These are phyloP conservation scores for Marchantia paleacea DNA, from an alignment of 225 moss, liverwort and hornwort genomes.

Conservation along the genomic window DNA sequence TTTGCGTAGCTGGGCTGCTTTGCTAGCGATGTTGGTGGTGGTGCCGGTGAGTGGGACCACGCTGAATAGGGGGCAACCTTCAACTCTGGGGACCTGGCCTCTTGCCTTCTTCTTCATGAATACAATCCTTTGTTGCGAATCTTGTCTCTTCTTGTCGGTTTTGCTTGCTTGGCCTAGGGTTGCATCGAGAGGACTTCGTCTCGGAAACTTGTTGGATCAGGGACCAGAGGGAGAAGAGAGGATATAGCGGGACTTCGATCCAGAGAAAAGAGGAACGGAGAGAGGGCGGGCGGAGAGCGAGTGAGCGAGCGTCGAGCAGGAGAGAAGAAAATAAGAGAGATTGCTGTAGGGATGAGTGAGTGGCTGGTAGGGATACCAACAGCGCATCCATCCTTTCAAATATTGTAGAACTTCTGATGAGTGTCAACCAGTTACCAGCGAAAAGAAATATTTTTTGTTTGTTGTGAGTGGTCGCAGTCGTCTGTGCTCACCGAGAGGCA, in stretches of 20 bases:
- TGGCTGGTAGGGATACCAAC: background rate
- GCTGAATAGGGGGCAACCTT: background rate
- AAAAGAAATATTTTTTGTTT: background rate
- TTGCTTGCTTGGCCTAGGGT: constrained; percentile 4
- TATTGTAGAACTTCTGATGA: background rate
- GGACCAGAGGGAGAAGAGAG: background rate
- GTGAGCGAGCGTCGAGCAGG: background rate
- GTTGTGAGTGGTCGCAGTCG: background rate
- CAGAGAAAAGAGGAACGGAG: background rate
- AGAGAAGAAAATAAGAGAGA: background rate
- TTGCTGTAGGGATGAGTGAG: background rate
- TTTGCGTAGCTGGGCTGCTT: background rate
- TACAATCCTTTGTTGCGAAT: background rate
- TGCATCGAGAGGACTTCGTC: background rate
- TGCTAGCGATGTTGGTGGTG: background rate
- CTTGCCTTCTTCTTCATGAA: background rate
- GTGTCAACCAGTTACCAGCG: background rate
- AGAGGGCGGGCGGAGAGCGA: background rate
- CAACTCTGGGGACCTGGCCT: background rate
- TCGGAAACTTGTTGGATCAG: background rate
- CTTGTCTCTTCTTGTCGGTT: background rate
- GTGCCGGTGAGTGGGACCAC: background rate
- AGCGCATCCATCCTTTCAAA: background rate
- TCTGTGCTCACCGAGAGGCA: background rate
- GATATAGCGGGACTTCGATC: background rate